These are phyloP conservation scores for Diutina catenulata DNA, from an alignment of 1,139 yeast genomes.

Conservation along the genomic window DNA sequence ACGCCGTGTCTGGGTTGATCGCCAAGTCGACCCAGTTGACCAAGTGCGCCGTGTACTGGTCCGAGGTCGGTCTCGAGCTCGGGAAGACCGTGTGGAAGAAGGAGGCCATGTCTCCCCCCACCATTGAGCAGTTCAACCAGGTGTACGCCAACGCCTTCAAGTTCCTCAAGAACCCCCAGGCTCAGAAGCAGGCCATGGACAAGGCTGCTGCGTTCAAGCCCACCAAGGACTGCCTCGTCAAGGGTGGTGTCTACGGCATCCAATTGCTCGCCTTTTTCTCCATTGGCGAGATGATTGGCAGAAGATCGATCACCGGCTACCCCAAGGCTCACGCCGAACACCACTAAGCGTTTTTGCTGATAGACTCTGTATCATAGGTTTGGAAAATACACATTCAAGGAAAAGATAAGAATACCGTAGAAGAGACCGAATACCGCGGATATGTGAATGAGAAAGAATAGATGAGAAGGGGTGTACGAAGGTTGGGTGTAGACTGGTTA, in stretches of 20 bases:
- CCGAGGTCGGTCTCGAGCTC: constrained; percentile 79
- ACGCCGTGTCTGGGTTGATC: constrained; percentile 32
- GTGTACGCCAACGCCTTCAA: constrained; percentile 47
- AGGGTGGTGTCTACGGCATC: constrained; percentile 65
- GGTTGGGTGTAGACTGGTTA: no score
- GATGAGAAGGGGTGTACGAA: no score
- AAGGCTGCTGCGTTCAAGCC: constrained; percentile 36
- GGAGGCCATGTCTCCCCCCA: constrained; percentile 92
- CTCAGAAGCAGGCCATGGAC: constrained; percentile 37
- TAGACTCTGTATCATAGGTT: no score
- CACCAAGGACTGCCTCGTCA: constrained; percentile 45
- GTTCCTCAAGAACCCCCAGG: constrained; percentile 24
- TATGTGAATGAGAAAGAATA: no score
- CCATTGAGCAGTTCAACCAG: constrained; percentile 63
- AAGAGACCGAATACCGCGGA: no score
- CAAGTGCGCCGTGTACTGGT: constrained; percentile 65
- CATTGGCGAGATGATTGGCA: constrained; percentile 92
- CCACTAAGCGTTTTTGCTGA: no score
- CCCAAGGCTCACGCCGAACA: constrained; percentile 18
- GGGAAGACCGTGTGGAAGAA: constrained; percentile 83
- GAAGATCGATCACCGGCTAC: constrained; percentile 87
- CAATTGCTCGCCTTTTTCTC: constrained; percentile 89
- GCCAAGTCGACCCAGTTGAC: constrained; percentile 28
- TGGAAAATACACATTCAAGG: no score
- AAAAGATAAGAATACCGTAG: no score